A percentile compares a stretch with the other conserved stretches of the same genome.
phyloP scores from a whole-genome alignment of 305 asterid species.

The Vinca major region DNA sequence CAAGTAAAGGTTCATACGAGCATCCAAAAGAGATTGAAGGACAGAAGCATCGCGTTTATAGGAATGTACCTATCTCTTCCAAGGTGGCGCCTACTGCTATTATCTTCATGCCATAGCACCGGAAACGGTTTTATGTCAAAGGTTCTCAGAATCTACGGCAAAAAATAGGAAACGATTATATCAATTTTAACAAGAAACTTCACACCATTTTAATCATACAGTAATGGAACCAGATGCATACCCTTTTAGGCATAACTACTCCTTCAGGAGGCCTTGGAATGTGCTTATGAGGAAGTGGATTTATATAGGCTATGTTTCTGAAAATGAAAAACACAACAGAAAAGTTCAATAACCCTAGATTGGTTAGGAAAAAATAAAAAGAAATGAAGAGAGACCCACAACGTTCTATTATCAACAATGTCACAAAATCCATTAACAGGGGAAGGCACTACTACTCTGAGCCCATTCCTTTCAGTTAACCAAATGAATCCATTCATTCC shows the following conservation, averaged over 20 bases:
- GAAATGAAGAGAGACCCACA: conserved; percentile 47
- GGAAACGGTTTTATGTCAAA: conserved; percentile 74
- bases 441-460: conserved; percentile 40
- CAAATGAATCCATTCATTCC: conserved; percentile 92
- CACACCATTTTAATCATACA: not conserved
- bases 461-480: conserved; percentile 62
- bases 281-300: conserved; percentile 68
- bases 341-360: not conserved
- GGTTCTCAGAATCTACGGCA: conserved; percentile 52
- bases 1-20: not conserved
- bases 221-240: conserved; percentile 21
- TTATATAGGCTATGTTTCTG: conserved; percentile 81
- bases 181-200: conserved; percentile 5
- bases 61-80: conserved; percentile 55
- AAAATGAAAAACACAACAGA: conserved; percentile 7
- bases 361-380: not conserved
- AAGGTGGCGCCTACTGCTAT: conserved; percentile 51
- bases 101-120: conserved; percentile 83
- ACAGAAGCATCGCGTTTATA: not conserved
- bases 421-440: conserved; percentile 54
- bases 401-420: conserved; percentile 42
- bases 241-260: conserved; percentile 63
- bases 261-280: conserved; percentile 72
- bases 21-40: not conserved
- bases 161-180: conserved; percentile 9